Evolutionary conservation across 768 basidiomycete genomes (phyloP), one percentile per base, ranked within the genome.

Genomic region (Paxillus ammoniavirescens): DNA sequence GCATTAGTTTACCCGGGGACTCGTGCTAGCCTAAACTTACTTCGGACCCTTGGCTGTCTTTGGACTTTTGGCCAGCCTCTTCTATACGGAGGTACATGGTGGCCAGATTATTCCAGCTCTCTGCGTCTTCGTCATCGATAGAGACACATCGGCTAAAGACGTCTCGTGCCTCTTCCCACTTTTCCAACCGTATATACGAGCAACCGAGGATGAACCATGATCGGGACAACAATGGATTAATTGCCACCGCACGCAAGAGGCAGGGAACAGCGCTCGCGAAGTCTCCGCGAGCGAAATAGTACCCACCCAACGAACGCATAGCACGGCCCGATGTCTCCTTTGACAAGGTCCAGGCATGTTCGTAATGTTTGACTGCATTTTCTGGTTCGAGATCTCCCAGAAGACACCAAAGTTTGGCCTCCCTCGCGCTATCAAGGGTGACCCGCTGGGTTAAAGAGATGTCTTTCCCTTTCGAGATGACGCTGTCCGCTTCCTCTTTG

Each of bases 191-290:
- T 69, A 95, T 83, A 57, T 78, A 86, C 4, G 93, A 86, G 60
- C 96, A 98, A 0, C 97, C 97, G n/a, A 99, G 81, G 36, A 95
- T 82, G 72, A 98, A 99, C 97, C 97, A 98, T 18, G 91, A 86
- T 6, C 91, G 82, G n/a, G 81, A 75, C 51, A 87, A 76, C 45
- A 98, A 75, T 4, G 97, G 96, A 64, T 98, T 94, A 63, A 99
- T 98, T 30, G 76, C 77, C 1, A 94, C 86, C 2, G 94, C 93
- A 38, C 75, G 78, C 55, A 81, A 77, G 50, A 98, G 73, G 65
- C 83, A 91, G 10, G 66, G 64, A 21, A 88, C 80, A 1, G 92
- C 84, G 53, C 83, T 75, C 10, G 66, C 59, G 63, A 80, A 97
- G 42, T 87, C 80, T 2, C 75, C 81, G 12, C 77, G 76, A 1